Evolutionary conservation across 345 rosid genomes (phyloP), one percentile per base, ranked within the genome.

Genomic region (Turritis glabra): DNA sequence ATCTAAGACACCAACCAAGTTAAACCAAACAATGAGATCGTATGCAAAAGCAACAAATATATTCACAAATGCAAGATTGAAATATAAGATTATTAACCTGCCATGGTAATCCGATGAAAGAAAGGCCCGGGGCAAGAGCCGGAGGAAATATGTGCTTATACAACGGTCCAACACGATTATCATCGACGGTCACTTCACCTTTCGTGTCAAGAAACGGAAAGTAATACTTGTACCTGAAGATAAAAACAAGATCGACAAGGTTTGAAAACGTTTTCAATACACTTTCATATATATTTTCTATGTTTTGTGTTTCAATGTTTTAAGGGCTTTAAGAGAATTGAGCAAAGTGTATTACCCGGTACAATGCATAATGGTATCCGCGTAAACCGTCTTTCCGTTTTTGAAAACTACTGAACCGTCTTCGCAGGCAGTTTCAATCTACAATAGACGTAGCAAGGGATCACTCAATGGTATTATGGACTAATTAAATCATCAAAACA

Each of bases 101-200:
- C 90, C 85, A 84, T 25, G 98, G 96, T 78, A 91, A 71, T 29
- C 97, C 98, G 19, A 91, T 81, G 81, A 91, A 90, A 0, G 98
- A 91, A 71, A 94, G 91, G 73, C 82, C 56, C 0, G 97, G 97
- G 17, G 97, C 85, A 68, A 89, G 81, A 33, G 55, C 73, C 0
- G 97, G 95, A 18, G 96, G 96, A 70, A 94, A 88, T 21, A 91
- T 81, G 2, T 94, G 96, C 82, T 89, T 81, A 85, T 91, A 94
- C 18, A 91, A 64, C 9, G 98, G 96, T 21, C 87, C 96, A 15
- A 94, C 93, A 32, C 95, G 85, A 69, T 88, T 91, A 62, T 90
- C 96, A n/a, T 89, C 97, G 33, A 90, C 85, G 1, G 82, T 85
- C 73, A 94, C 92, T 69, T 80, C 40, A 51, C 89, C 96, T 44